Base-by-base conservation (phyloP, 1,284 basidiomycete genomes). In the Taiwanofungus camphoratus region DNA sequence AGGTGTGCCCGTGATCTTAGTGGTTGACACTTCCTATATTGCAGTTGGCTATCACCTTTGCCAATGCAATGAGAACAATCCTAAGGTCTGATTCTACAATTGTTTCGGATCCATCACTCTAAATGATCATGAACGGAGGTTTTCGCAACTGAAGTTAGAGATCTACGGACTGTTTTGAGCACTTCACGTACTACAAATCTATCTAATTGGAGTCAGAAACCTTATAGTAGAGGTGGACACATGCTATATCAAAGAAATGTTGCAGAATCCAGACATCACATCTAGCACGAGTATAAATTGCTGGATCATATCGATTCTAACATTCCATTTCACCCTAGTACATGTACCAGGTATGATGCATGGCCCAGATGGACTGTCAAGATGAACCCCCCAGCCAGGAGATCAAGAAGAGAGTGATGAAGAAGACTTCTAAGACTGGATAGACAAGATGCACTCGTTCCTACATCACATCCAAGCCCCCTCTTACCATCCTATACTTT, bases 111-210 rank as follows among this genome's bases (percentile, higher is more conserved):
- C 64, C 0, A 64, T 73, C 9, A 60, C 62, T 0, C 57, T 60
- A 39, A 67, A 62, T 33, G 59, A 67, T 1, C 26, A 52, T 0
- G 67, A 74, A 46, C 41, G 53, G 0, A 24, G 54, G 1, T 73
- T 67, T 40, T 70, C 61, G 0, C 69, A 72, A 39, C 51, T 66
- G 0, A 72, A 73, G 44, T 36, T 67, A 1, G 63, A 73, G 41
- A 42, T 72, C 0, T 71, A 65, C 44, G 62, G 67, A 0, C 49
- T 70, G 0, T 69, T 62, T 40, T 50, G 62, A 0, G 58, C 64
- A 0, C 52, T 73, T 0, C 45, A 55, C 5, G 51, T 52, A 60
- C 1, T 49, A 49, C 22, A 41, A 45, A 23, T 62, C 2, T 63
- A 61, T 30, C 45, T 73, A 2, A 58, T 69, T 8, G 68, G 69